Base-by-base conservation (phyloP, 129 eudicot genomes). In the Artemisia tridentata region DNA sequence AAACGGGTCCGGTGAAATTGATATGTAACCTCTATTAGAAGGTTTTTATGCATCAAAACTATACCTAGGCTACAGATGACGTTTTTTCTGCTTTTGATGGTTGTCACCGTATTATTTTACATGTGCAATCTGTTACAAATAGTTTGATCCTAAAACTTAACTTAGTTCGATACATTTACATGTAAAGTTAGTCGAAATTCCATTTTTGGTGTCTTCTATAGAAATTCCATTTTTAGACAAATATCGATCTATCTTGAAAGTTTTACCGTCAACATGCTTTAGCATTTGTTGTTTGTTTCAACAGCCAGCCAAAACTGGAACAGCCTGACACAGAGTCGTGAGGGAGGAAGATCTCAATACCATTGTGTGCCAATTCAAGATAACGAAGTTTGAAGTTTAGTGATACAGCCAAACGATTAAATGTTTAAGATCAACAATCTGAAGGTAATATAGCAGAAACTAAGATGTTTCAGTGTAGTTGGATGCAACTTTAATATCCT, bases 401-500 rank as follows among this genome's bases (percentile, higher is more conserved):
- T 46, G 77, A 61, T 72, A 49, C 49, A 53, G 7, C 49, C 58
- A 56, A 56, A 55, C 45, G 47, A 57, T 49, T 12, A 69, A 25
- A 60, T 62, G 14, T 60, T 49, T 69, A 69, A 69, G 75, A 68
- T 59, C 20, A 68, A 63, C 23, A 76, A 53, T 31, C 16, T 45
- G 77, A 55, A 50, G 68, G 34, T 45, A 65, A 13, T 15, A 41
- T 74, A 54, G 67, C 73, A 66, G 79, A 52, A 66, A n/a, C n/a
- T n/a, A n/a, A n/a, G n/a, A n/a, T n/a, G n/a, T n/a, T n/a, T n/a
- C n/a, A n/a, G n/a, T n/a, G 45, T 72, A 72, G 76, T 46, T 69
- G 70, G 75, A 76, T 68, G 75, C 75, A 68, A 38, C 34, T 60
- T 76, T 48, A 68, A 76, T 69, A 67, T 67, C 75, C 50, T 61